These are phyloP conservation scores for Septoria linicola DNA, from an alignment of 2,329 filamentous ascomycete species.

Conservation along the genomic window DNA sequence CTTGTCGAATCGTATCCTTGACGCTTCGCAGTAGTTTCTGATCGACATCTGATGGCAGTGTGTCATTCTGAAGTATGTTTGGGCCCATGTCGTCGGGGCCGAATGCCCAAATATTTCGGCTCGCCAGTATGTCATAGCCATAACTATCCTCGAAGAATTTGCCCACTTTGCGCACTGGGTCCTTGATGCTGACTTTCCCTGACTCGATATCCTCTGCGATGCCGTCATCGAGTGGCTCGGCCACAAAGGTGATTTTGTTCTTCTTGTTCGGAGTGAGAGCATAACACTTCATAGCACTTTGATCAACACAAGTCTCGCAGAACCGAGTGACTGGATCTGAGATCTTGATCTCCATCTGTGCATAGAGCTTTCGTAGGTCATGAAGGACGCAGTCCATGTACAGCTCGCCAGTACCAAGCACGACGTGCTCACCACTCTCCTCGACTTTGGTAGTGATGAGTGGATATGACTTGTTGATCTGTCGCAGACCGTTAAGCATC, in stretches of 20 bases:
- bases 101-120: slow-evolving; percentile 96
- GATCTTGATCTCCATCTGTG: slow-evolving; percentile 99
- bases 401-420: slow-evolving; percentile 93
- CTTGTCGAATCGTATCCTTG: slow-evolving; percentile 88
- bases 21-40: slow-evolving; percentile 85
- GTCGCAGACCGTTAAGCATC: slow-evolving; percentile 94
- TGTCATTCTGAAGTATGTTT: slow-evolving; percentile 96
- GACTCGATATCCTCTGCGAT: slow-evolving; percentile 93
- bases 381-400: slow-evolving; percentile 99
- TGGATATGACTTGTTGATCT: slow-evolving; percentile 97
- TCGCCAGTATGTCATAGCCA: slow-evolving; percentile 92
- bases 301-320: slow-evolving; percentile 96
- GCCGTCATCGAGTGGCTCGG: slow-evolving; percentile 90
- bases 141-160: slow-evolving; percentile 98
- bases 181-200: slow-evolving; percentile 85
- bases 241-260: slow-evolving; percentile 98
- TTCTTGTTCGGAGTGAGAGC: slow-evolving; percentile 98
- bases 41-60: slow-evolving; percentile 88
- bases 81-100: slow-evolving; percentile 92
- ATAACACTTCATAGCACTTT: slow-evolving; percentile 96
- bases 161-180: slow-evolving; percentile 87
- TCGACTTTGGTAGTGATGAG: slow-evolving; percentile 96
- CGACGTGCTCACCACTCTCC: slow-evolving; percentile 93
- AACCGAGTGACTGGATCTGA: slow-evolving; percentile 97
- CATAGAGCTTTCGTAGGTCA: slow-evolving; percentile 87